Evolutionary conservation across 176 grass and related monocot species (phyloP).

Genomic region (Aegilops bicornis): DNA sequence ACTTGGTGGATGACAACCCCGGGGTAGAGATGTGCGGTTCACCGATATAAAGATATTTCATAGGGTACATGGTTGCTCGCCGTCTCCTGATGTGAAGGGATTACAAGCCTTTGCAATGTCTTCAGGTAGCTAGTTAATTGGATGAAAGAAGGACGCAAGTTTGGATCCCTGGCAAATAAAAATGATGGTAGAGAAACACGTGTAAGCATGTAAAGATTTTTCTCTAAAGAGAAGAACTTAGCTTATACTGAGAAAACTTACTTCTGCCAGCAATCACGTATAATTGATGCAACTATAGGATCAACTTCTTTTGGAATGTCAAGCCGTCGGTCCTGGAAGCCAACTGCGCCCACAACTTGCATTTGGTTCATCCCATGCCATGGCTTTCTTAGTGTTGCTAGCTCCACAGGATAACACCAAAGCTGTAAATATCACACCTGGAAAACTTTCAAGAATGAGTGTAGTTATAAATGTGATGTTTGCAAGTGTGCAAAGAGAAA

Average conservation of each 20-base stretch:
- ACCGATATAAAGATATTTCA: conserved; percentile 78
- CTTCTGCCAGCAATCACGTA: conserved; percentile 91
- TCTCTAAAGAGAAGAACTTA: neutral
- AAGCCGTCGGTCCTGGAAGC: conserved; percentile 75
- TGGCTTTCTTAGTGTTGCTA: conserved; percentile 75
- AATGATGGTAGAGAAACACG: conserved; percentile 18
- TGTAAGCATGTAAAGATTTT: conserved; percentile 6
- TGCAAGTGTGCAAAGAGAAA: conserved; percentile 31
- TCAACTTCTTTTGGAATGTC: conserved; percentile 89
- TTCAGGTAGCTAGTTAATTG: conserved; percentile 66
- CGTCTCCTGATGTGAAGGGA: conserved; percentile 60
- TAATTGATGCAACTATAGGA: conserved; percentile 70
- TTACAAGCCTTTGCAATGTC: conserved; percentile 70
- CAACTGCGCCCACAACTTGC: conserved; percentile 97
- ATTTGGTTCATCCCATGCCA: conserved; percentile 94
- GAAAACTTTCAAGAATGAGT: conserved; percentile 21
- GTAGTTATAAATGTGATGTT: neutral
- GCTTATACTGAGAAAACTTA: conserved; percentile 33
- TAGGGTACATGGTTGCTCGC: conserved; percentile 40
- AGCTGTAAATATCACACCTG: conserved; percentile 97
- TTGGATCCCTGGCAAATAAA: conserved; percentile 64
- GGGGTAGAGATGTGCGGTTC: conserved; percentile 56
- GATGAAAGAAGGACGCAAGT: conserved; percentile 74
- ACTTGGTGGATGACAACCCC: conserved; percentile 22
- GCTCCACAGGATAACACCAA: conserved; percentile 95